These are phyloP conservation scores for Triticum turgidum DNA, from an alignment of 176 grass and related monocot species.

Conservation along the genomic window DNA sequence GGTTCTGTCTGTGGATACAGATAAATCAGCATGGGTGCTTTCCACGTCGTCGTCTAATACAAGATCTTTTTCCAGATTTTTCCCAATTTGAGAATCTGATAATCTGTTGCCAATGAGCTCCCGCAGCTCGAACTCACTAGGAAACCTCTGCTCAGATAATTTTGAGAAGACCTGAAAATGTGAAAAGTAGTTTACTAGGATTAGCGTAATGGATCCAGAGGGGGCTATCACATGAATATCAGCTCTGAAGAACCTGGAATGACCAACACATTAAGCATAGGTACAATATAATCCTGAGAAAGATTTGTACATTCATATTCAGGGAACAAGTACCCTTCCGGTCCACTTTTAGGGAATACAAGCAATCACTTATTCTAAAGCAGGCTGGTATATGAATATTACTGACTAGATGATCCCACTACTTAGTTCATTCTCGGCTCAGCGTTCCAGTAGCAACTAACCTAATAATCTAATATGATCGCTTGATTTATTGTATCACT, in stretches of 20 bases:
- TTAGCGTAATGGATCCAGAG: slow-evolving; percentile 6
- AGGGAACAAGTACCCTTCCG: neutral
- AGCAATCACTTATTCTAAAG: neutral
- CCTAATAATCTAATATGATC: neutral
- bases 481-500: neutral
- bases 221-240: neutral
- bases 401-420: neutral
- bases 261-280: neutral
- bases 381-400: neutral
- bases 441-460: neutral
- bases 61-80: slow-evolving; percentile 50
- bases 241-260: neutral
- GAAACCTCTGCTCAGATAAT: slow-evolving; percentile 85
- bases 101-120: slow-evolving; percentile 71
- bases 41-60: slow-evolving; percentile 24
- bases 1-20: slow-evolving; percentile 15
- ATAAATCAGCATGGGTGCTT: neutral
- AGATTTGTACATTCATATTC: neutral
- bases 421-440: neutral
- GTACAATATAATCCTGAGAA: neutral
- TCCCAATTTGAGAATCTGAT: slow-evolving; percentile 44
- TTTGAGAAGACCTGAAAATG: slow-evolving; percentile 92
- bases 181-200: slow-evolving; percentile 10
- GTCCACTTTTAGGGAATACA: neutral
- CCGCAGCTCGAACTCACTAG: slow-evolving; percentile 73